Base-by-base conservation (phyloP, 306 rosid genomes). In the Acacia crassicarpa region DNA sequence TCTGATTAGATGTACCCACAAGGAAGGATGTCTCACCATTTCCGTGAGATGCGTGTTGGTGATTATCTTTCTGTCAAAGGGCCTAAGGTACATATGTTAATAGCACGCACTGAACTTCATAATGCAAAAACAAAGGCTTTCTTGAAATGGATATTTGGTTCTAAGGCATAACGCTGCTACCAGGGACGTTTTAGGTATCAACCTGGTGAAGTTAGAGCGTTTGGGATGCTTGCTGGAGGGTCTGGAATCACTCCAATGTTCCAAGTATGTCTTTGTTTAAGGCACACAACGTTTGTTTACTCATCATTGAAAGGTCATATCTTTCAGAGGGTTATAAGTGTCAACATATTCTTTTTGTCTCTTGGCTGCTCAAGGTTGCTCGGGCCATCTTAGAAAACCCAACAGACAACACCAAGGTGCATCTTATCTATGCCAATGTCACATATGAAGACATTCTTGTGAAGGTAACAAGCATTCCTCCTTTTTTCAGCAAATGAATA, bases 11-110 rank as follows among this genome's bases (percentile, higher is more conserved):
- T 96, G 99, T 96, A 96, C 87, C 99, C 99, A 20, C 98, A 93
- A 96, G 99, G 99, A 90, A 93, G 98, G 87, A 96, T 96, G 99
- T 96, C 99, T n/a, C 97, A 96, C 75, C 99, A 96, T 86, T 96
- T 96, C 85, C 96, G 97, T 43, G 97, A 96, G 89, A 72, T 96
- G 98, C 91, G 89, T 45, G 97, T 88, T 61, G 99, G 99, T 76
- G 97, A 93, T 85, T 78, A 66, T 74, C 97, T 96, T 81, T 76
- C 97, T 46, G 98, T 96, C 27, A 96, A 84, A 89, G 99, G 99
- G 77, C 99, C 99, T 61, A 96, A 96, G 97, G 99, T 95, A 84
- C 4, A 83, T 1, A 25, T 44, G n/a, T 61, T 80, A 4, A 33
- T 74, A 53, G n/a, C 62, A 15, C 78, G 35, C 80, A 35, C 61